Conservation (phyloP, 2,329 filamentous ascomycete species). For the Corinectria fuckeliana region DNA sequence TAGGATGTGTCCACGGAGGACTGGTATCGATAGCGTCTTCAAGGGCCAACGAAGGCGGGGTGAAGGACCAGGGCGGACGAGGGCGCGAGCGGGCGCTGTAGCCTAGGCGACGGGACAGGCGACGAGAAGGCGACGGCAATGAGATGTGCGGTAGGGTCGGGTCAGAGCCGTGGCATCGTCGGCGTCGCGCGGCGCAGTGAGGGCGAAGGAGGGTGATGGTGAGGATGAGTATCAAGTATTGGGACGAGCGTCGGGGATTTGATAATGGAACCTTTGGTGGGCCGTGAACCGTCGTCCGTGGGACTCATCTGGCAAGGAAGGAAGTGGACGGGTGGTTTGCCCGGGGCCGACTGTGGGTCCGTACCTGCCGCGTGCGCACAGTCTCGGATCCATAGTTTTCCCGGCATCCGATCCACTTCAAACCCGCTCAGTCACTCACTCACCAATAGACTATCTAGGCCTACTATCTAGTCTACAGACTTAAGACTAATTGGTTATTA, state of each 20-base stretch:
- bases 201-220: background rate
- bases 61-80: constrained; percentile 22
- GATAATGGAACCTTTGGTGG: constrained; percentile 20
- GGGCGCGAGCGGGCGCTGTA: constrained; percentile 24
- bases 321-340: background rate
- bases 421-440: background rate
- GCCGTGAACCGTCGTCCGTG: background rate
- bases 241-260: constrained; percentile 20
- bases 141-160: constrained; percentile 3
- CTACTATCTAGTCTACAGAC: too few species aligned
- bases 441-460: too few species aligned
- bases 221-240: constrained; percentile 14
- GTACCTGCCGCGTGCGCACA: constrained; percentile 12
- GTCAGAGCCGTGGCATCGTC: constrained; percentile 22
- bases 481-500: too few species aligned
- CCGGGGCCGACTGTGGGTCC: background rate
- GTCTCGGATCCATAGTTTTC: constrained; percentile 33
- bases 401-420: constrained; percentile 28
- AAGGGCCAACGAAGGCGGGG: constrained; percentile 33
- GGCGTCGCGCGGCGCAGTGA: background rate
- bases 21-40: constrained; percentile 35
- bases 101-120: background rate
- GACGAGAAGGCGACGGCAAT: background rate
- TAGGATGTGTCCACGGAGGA: constrained; percentile 10
- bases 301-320: background rate